Evolutionary conservation across 768 basidiomycete species (phyloP).

Genomic region (Lentinula sp.): DNA sequence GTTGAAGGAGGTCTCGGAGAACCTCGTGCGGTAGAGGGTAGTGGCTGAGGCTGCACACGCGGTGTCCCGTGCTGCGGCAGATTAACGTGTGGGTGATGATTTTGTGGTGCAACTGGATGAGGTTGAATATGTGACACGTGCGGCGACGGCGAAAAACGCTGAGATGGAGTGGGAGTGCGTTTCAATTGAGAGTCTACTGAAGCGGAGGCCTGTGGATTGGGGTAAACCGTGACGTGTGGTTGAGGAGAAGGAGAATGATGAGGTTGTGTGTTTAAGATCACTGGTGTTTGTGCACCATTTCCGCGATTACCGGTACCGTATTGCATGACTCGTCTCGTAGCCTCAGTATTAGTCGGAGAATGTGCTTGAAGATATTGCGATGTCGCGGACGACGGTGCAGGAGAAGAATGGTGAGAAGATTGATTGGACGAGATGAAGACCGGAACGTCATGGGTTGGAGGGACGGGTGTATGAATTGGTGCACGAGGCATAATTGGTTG

Average conservation of each 20-base stretch:
- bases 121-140: slow-evolving; percentile 16
- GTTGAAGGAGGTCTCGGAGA: neutral
- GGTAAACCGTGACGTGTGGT: slow-evolving; percentile 23
- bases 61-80: neutral
- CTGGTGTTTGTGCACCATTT: slow-evolving; percentile 25
- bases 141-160: slow-evolving; percentile 15
- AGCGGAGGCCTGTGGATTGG: slow-evolving; percentile 27
- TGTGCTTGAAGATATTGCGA: slow-evolving; percentile 23
- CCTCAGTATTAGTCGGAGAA: slow-evolving; percentile 24
- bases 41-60: neutral
- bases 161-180: slow-evolving; percentile 30
- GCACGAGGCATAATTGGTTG: slow-evolving; percentile 16
- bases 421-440: neutral
- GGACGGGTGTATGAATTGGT: slow-evolving; percentile 23
- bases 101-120: neutral
- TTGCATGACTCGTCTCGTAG: slow-evolving; percentile 21
- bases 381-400: slow-evolving; percentile 13
- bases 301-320: slow-evolving; percentile 20
- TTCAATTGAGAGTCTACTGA: slow-evolving; percentile 17
- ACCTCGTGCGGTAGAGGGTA: neutral
- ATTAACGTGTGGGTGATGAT: neutral
- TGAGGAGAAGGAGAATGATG: slow-evolving; percentile 23
- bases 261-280: slow-evolving; percentile 24
- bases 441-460: slow-evolving; percentile 13
- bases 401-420: slow-evolving; percentile 1